Conservation (phyloP, 352 stramenopile genomes). For the Globisporangium heterothallicum region DNA sequence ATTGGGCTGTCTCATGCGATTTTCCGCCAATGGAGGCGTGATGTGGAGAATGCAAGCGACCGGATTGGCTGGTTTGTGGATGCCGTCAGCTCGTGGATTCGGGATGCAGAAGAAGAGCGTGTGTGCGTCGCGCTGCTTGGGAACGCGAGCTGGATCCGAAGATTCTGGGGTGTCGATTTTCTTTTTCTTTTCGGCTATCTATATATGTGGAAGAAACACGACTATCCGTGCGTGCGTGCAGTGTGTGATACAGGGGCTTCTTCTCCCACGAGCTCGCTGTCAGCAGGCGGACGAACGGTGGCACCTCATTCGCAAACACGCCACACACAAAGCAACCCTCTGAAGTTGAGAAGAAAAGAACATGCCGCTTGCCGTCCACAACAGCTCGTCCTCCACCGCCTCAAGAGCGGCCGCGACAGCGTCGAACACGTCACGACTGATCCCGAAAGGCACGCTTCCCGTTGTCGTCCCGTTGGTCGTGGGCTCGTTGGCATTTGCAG, state of each 20-base stretch:
- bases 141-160: neutral
- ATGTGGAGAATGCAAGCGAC: neutral
- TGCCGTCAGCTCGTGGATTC: neutral
- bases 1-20: conserved; percentile 5
- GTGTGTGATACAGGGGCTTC: too few relatives aligned
- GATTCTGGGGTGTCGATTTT: too few relatives aligned
- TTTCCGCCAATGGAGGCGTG: conserved; percentile 3
- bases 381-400: neutral
- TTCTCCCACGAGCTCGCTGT: too few relatives aligned
- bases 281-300: neutral
- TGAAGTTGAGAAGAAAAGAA: neutral
- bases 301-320: conserved; percentile 7
- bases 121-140: conserved; percentile 3
- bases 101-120: conserved; percentile 1
- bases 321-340: neutral
- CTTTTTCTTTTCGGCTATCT: too few relatives aligned
- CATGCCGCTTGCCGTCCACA: conserved; percentile 7
- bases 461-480: conserved; percentile 5
- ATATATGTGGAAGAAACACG: too few relatives aligned
- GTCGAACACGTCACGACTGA: neutral
- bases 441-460: conserved; percentile 10
- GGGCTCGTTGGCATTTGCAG: conserved; percentile 9
- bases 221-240: too few relatives aligned
- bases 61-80: neutral
- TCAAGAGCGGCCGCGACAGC: neutral